Evolutionary conservation across 306 rosid genomes (phyloP).

Genomic region (Prosopis cineraria): DNA sequence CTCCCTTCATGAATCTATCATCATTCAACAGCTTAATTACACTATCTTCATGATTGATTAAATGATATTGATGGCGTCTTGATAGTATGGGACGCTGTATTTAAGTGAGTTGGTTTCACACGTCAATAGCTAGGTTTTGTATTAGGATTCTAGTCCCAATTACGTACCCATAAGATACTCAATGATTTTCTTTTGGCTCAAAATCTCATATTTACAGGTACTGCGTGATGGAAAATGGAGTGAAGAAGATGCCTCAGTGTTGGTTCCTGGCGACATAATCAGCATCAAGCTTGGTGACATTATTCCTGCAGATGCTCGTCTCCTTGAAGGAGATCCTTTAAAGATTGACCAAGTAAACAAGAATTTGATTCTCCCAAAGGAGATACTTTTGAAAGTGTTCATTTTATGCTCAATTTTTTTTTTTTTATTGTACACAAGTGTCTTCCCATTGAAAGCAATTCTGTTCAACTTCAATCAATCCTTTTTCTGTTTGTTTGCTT

Average conservation of each 20-base stretch:
- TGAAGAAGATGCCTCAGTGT: slow-evolving; percentile 72
- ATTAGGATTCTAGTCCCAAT: too few species aligned
- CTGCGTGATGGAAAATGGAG: slow-evolving; percentile 76
- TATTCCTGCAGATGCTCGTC: slow-evolving; percentile 79
- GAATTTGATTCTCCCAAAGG: neutral
- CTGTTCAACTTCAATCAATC: too few species aligned
- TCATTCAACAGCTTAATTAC: neutral
- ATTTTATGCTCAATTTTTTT: neutral
- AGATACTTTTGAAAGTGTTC: neutral
- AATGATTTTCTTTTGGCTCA: neutral
- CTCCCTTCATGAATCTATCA: neutral
- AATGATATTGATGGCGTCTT: too few species aligned
- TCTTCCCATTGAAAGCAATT: too few species aligned
- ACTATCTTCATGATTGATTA: too few species aligned
- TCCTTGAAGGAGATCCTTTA: slow-evolving; percentile 80
- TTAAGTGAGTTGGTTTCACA: too few species aligned
- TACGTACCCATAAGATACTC: too few species aligned
- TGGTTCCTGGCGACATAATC: slow-evolving; percentile 81
- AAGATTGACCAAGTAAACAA: slow-evolving; percentile 70
- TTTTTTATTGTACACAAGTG: too few species aligned
- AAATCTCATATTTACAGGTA: slow-evolving; percentile 37
- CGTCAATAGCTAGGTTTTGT: too few species aligned
- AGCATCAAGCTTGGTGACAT: slow-evolving; percentile 83
- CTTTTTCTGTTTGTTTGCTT: neutral
- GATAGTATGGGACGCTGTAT: too few species aligned